A percentile compares a stretch with the other conserved stretches of the same genome.
Evolutionary conservation across 1,139 yeast species (phyloP).

Genomic region (Saccharomyces hybrid): DNA sequence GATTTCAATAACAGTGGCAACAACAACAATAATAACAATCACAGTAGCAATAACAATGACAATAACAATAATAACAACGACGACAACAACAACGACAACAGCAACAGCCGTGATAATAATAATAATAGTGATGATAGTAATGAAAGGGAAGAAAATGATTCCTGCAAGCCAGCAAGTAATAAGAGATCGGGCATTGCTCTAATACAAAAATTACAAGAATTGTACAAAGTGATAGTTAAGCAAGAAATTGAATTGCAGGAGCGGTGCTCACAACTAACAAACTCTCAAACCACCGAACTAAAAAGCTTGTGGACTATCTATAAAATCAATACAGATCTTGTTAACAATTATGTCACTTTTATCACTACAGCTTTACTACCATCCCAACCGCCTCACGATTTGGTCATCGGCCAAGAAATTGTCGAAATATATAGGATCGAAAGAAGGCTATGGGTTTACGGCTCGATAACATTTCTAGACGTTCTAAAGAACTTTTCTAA

Average conservation of each 20-base stretch:
- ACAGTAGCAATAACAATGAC: conserved; percentile 13
- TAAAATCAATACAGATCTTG: conserved; percentile 54
- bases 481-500: conserved; percentile 67
- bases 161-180: conserved; percentile 38
- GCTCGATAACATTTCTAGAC: conserved; percentile 69
- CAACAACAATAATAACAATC: conserved; percentile 9
- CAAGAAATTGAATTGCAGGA: conserved; percentile 65
- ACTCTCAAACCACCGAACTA: conserved; percentile 43
- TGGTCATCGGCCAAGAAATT: conserved; percentile 51
- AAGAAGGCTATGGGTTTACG: conserved; percentile 76
- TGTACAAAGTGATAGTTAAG: conserved; percentile 60
- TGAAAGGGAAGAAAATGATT: conserved; percentile 19
- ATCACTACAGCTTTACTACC: conserved; percentile 64
- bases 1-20: conserved; percentile 6
- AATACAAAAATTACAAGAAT: conserved; percentile 64
- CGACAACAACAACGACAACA: conserved; percentile 7
- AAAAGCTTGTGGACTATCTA: conserved; percentile 65
- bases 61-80: conserved; percentile 6
- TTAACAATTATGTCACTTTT: conserved; percentile 66
- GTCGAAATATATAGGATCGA: conserved; percentile 71
- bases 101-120: conserved; percentile 12
- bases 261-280: conserved; percentile 43
- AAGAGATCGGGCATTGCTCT: conserved; percentile 60
- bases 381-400: conserved; percentile 44
- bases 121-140: conserved; percentile 15